phyloP scores from a whole-genome alignment of 768 basidiomycete genomes.

The Rhodotorula paludigena region DNA sequence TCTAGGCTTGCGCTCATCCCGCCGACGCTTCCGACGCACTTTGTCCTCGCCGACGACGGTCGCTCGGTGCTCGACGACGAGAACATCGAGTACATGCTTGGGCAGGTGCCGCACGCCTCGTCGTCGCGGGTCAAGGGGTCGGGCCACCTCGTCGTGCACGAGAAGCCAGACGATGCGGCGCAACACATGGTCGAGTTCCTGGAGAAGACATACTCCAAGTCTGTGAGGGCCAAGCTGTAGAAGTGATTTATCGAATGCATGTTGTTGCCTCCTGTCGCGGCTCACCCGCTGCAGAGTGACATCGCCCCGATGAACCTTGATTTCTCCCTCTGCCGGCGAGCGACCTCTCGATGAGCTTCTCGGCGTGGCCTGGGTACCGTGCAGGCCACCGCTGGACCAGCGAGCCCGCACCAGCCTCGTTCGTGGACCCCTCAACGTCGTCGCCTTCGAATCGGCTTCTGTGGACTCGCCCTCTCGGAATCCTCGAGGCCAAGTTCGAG shows the following conservation, averaged over 20 bases:
- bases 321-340: neutral
- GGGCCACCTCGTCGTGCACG: constrained; percentile 42
- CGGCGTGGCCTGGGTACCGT: constrained; percentile 21
- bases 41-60: constrained; percentile 35
- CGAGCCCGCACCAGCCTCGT: neutral
- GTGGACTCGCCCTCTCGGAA: constrained; percentile 3
- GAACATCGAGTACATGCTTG: neutral
- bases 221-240: neutral
- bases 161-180: constrained; percentile 38
- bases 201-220: constrained; percentile 11
- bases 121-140: constrained; percentile 23
- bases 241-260: neutral
- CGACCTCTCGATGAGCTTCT: constrained; percentile 3
- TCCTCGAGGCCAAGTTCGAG: constrained; percentile 25
- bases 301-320: neutral
- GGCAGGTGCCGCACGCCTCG: constrained; percentile 28
- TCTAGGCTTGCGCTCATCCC: constrained; percentile 31
- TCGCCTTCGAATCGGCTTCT: neutral
- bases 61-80: constrained; percentile 32
- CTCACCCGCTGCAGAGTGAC: no score
- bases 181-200: constrained; percentile 22
- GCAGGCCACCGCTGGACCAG: constrained; percentile 3
- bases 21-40: constrained; percentile 31
- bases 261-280: neutral
- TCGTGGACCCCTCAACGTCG: neutral